A percentile compares a stretch with the other conserved stretches of the same genome.
Conservation (phyloP, 2,329 filamentous ascomycete species). For the Paecilomyces formosus region DNA sequence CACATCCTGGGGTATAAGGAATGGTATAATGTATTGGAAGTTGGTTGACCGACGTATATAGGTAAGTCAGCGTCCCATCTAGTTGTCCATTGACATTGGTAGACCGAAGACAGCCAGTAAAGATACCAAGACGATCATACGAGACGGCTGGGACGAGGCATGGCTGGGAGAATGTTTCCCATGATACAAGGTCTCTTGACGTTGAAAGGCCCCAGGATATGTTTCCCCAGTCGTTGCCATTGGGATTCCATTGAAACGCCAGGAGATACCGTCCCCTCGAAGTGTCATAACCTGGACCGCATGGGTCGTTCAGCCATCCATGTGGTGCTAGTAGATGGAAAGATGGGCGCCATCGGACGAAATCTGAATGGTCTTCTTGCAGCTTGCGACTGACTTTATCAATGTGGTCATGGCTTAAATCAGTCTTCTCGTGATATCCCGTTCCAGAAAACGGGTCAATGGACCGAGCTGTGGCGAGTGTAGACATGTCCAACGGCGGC, state of each 20-base stretch:
- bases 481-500: background rate
- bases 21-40: conserved; percentile 35
- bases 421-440: background rate
- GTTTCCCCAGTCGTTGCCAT: conserved; percentile 34
- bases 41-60: conserved; percentile 35
- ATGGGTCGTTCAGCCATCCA: conserved; percentile 41
- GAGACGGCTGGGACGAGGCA: conserved; percentile 23
- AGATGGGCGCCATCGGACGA: conserved; percentile 17
- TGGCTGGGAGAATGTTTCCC: conserved; percentile 22
- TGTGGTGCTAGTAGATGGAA: conserved; percentile 30
- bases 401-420: background rate
- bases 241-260: conserved; percentile 38
- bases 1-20: conserved; percentile 27
- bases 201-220: conserved; percentile 36
- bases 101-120: conserved; percentile 34
- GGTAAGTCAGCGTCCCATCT: conserved; percentile 22
- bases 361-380: background rate
- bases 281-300: conserved; percentile 34
- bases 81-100: conserved; percentile 13
- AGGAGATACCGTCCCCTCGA: conserved; percentile 33
- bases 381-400: background rate
- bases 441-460: background rate
- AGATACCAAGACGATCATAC: conserved; percentile 35
- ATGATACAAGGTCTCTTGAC: conserved; percentile 32
- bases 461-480: background rate